These are phyloP conservation scores for Aspergillus costaricaensis DNA, from an alignment of 2,329 filamentous ascomycete genomes.

Conservation along the genomic window DNA sequence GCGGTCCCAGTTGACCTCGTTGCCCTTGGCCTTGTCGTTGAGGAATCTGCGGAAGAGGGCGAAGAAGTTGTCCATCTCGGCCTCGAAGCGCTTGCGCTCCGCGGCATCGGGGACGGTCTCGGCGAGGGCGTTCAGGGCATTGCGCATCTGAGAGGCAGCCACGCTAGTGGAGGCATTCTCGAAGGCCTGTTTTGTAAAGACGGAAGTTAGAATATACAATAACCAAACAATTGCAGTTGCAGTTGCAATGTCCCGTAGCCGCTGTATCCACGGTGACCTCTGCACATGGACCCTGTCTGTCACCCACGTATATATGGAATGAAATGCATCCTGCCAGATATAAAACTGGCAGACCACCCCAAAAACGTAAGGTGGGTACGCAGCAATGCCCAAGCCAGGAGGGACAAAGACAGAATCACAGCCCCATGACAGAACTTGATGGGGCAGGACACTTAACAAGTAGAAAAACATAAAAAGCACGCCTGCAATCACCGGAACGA, in stretches of 20 bases:
- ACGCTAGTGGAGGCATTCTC: slow-evolving; percentile 99
- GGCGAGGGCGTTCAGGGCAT: slow-evolving; percentile 86
- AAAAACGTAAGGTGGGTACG: background rate
- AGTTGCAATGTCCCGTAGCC: too few relatives aligned
- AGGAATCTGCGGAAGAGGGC: slow-evolving; percentile 96
- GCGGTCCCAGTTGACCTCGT: slow-evolving; percentile 91
- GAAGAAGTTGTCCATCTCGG: slow-evolving; percentile 99
- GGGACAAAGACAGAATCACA: background rate
- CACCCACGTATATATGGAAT: background rate
- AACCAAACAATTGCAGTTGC: background rate
- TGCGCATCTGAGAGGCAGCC: slow-evolving; percentile 98
- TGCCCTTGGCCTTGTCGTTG: slow-evolving; percentile 98
- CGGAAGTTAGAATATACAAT: background rate
- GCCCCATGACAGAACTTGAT: background rate
- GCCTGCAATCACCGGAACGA: background rate
- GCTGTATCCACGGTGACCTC: too few relatives aligned
- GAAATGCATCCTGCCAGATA: background rate
- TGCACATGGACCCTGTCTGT: background rate
- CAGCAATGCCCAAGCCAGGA: background rate
- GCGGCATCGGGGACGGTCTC: slow-evolving; percentile 82
- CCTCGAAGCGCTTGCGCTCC: slow-evolving; percentile 83
- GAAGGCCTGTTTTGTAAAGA: slow-evolving; percentile 70
- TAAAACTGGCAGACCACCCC: background rate
- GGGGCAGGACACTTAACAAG: background rate
- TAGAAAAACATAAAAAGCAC: background rate